Evolutionary conservation across 2,329 filamentous ascomycete species (phyloP).

Genomic region (Apiospora saccharicola): DNA sequence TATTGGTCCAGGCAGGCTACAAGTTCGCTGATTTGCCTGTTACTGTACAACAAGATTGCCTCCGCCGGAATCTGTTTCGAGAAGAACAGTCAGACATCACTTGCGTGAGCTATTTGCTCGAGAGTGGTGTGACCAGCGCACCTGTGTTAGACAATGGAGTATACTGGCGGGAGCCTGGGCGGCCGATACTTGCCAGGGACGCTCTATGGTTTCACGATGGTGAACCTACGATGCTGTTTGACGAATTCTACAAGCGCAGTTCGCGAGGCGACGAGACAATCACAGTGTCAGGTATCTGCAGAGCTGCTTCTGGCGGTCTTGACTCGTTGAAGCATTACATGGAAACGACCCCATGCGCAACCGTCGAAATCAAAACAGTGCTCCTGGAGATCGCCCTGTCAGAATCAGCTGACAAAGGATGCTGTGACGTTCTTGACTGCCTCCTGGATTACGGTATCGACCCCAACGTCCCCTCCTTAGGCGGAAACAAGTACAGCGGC

Average conservation of each 20-base stretch:
- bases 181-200: not conserved
- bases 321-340: not conserved
- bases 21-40: not conserved
- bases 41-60: not conserved
- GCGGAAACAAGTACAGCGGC: not conserved
- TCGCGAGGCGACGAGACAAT: not conserved
- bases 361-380: not conserved
- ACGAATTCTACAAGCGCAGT: not conserved
- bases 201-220: not conserved
- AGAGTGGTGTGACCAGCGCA: not conserved
- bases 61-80: too few relatives aligned
- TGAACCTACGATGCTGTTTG: not conserved
- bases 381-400: not conserved
- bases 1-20: not conserved
- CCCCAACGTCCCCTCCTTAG: not conserved
- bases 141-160: not conserved
- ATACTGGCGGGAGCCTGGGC: not conserved
- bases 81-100: fast-evolving
- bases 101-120: not conserved
- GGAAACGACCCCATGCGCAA: not conserved
- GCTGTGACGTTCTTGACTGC: not conserved
- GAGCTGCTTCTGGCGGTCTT: not conserved
- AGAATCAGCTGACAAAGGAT: not conserved
- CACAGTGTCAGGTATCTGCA: not conserved
- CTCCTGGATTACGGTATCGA: not conserved